Evolutionary conservation across 192 early-diverging fungal species (phyloP), one percentile per base, ranked within the genome.

Genomic region (Jimgerdemannia flammicorona): DNA sequence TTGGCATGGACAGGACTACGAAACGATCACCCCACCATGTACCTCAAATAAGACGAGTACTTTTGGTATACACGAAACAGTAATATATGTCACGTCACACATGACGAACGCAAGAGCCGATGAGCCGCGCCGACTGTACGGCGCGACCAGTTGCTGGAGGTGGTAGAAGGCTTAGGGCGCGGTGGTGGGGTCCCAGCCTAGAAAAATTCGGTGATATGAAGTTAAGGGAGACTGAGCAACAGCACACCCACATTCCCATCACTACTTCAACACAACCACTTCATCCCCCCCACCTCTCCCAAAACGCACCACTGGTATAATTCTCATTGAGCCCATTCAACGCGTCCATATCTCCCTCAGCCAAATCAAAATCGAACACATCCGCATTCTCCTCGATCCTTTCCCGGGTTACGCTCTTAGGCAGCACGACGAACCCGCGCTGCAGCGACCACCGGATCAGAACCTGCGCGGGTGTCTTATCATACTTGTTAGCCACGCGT

Each of bases 351-450:
- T 89, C 84, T 49, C 79, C 87, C 43, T 85, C 83, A 3, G 78
- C 75, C 39, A 93, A 68, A 49, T 81, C 77, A 72, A 86, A 93
- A 64, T 85, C 80, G 74, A 81, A 89, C 6, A 90, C 83, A 63
- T 89, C 85, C 2, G 84, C 74, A 70, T 93, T 93, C 64, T 88
- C 79, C 18, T 72, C 77, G 40, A 93, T 80, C 10, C 88, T 82
- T 3, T 75, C 81, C 66, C 78, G 74, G 29, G 82, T 17, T 2
- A 75, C 42, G 71, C 84, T 88, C 75, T 91, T 90, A 40, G 92
- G 90, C 20, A 93, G 67, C 4, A 78, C 77, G 67, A 88, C 75
- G 63, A 79, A 80, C 4, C 85, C 89, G 64, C 81, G 82, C 75
- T 93, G 91, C 54, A 91, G 74, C 49, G 78, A 77, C 80, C 77